Evolutionary conservation across 1,139 yeast genomes (phyloP), one percentile per base, ranked within the genome.

Genomic region (Arxiozyma heterogenica): DNA sequence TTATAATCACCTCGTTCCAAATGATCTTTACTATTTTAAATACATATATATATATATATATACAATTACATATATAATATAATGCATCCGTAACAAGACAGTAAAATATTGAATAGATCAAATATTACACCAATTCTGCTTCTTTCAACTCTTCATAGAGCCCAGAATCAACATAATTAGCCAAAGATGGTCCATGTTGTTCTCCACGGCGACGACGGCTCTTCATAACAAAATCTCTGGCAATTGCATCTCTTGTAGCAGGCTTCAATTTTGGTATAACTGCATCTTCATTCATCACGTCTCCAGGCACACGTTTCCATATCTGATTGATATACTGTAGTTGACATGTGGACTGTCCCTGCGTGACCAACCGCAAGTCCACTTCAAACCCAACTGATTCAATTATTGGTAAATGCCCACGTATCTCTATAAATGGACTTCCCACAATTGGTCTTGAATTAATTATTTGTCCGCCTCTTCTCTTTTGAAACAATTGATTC

Each of bases 321-420:
- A 61, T 64, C 46, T 64, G 61, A 56, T 75, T 77, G 55, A 77
- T 76, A 67, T 87, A 89, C 49, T 78, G 77, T 58, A 85, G 68
- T 47, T 80, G 81, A 49, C 90, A 81, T 73, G 81, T 76, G 0
- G 95, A 94, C 61, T 81, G 84, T 4, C 97, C 96, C 58, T 81
- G 83, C 0, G 96, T 81, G 23, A 84, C 80, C 22, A 89, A 71
- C 57, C 96, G 72, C 41, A 93, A 71, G 64, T 93, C 98, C 0
- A 95, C 82, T 65, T 88, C 96, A 50, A 94, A 75, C 0, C 98
- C 98, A 55, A 85, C 74, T 0, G 96, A 84, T 61, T 94, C 98
- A 52, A 93, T 86, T 0, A 88, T 95, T 0, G 98, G 98, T 3
- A 94, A 70, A 51, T 70, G 71, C 0, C 94, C 96, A 53, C 73